Conservation (phyloP, 208 protist species). For the Leishmania lainsoni region DNA sequence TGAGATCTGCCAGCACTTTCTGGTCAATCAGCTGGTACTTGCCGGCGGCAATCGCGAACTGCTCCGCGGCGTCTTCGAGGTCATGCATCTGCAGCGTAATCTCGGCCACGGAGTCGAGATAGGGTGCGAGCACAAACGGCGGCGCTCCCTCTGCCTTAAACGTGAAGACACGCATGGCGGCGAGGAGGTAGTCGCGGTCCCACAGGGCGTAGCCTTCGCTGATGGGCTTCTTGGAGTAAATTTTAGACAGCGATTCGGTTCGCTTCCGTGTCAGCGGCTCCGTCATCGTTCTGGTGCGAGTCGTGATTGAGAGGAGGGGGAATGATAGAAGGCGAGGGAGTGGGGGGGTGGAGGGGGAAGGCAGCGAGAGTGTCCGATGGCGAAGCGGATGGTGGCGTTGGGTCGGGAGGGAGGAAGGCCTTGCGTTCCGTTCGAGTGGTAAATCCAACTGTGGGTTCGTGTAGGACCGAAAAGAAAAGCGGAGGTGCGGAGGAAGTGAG, state of each 20-base stretch:
- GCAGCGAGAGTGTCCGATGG: not conserved
- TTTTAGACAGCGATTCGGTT: conserved; percentile 89
- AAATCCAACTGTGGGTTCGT: not conserved
- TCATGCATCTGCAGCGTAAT: conserved; percentile 81
- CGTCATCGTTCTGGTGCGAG: conserved; percentile 41
- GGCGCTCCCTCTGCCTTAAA: conserved; percentile 88
- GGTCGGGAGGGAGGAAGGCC: not conserved
- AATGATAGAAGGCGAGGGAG: not conserved
- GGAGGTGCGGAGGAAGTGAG: not conserved
- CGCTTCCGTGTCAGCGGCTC: conserved; percentile 55
- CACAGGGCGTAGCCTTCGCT: conserved; percentile 89
- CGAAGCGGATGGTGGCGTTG: not conserved
- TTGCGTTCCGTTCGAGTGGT: not conserved
- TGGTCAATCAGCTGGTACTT: conserved; percentile 88
- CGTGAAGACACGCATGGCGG: conserved; percentile 85
- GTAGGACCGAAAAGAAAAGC: not conserved
- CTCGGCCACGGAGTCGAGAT: conserved; percentile 81
- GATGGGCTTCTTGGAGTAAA: conserved; percentile 85
- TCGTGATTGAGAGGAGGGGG: not conserved
- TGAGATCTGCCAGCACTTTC: conserved; percentile 73
- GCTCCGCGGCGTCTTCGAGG: conserved; percentile 80
- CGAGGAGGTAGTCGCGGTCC: conserved; percentile 88
- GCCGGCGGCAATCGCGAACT: conserved; percentile 72
- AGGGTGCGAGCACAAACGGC: conserved; percentile 85
- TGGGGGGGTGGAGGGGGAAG: not conserved